Evolutionary conservation across 2,329 filamentous ascomycete species (phyloP).

Genomic region (Alternaria panax): DNA sequence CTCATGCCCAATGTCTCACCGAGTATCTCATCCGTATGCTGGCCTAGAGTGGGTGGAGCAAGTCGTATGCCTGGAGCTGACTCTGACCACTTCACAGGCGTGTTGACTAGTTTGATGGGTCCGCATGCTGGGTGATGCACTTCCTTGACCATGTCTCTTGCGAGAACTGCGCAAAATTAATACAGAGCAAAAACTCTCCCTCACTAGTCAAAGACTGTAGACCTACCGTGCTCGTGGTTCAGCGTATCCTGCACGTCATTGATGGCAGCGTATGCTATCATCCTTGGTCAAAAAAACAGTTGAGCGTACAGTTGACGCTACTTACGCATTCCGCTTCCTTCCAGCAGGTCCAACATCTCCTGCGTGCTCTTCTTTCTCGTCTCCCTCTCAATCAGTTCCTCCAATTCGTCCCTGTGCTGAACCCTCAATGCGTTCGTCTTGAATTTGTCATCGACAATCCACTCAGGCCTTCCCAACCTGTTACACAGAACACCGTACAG

Average conservation of each 20-base stretch:
- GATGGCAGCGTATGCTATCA: constrained; percentile 78
- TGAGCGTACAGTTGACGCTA: neutral
- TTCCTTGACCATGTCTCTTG: constrained; percentile 88
- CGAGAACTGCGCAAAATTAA: constrained; percentile 59
- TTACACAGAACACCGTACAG: constrained; percentile 68
- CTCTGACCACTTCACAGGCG: constrained; percentile 91
- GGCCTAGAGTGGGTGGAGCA: constrained; percentile 78
- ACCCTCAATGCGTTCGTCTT: constrained; percentile 67
- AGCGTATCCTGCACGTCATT: constrained; percentile 90
- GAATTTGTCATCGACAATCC: constrained; percentile 64
- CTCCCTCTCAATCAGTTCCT: constrained; percentile 77
- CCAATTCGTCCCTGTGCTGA: constrained; percentile 76
- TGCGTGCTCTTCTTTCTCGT: constrained; percentile 80
- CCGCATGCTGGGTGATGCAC: constrained; percentile 85
- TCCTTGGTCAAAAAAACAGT: constrained; percentile 12
- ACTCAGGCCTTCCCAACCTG: constrained; percentile 64
- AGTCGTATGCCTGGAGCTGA: constrained; percentile 77
- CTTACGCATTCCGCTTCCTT: constrained; percentile 82
- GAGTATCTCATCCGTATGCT: constrained; percentile 50
- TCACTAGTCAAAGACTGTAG: neutral
- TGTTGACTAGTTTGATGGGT: constrained; percentile 87
- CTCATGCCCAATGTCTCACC: constrained; percentile 42
- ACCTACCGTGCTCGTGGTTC: constrained; percentile 79
- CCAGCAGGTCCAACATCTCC: constrained; percentile 86
- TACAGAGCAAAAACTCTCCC: neutral